Evolutionary conservation across 2,329 filamentous ascomycete species (phyloP).

Genomic region (Paraphoma chrysanthemicola): DNA sequence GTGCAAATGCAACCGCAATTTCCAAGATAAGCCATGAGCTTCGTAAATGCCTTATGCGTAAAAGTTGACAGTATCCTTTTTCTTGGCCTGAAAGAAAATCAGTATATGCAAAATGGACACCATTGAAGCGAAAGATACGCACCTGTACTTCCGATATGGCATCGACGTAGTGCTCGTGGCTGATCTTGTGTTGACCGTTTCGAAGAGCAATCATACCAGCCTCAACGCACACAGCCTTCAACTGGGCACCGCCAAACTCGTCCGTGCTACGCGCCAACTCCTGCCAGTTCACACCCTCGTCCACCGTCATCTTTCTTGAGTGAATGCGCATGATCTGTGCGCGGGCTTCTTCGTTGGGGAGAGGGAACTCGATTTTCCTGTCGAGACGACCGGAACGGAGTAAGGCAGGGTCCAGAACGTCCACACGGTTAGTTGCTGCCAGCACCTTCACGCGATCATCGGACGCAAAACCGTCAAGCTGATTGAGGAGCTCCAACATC

Average conservation of each 20-base stretch:
- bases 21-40: conserved; percentile 12
- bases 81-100: conserved; percentile 64
- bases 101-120: conserved; percentile 2
- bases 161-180: conserved; percentile 98
- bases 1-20: conserved; percentile 26
- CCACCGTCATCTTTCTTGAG: conserved; percentile 97
- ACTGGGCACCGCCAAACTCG: conserved; percentile 95
- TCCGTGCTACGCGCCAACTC: conserved; percentile 96
- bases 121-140: conserved; percentile 5
- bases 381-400: conserved; percentile 91
- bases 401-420: conserved; percentile 90
- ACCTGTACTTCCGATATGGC: conserved; percentile 93
- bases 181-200: conserved; percentile 94
- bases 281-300: conserved; percentile 91
- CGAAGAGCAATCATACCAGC: conserved; percentile 98
- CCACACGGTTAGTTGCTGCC: conserved; percentile 91
- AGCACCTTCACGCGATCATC: conserved; percentile 97
- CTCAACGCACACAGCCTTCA: conserved; percentile 98
- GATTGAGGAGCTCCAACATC: conserved; percentile 98
- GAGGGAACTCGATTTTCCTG: conserved; percentile 96
- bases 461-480: conserved; percentile 96
- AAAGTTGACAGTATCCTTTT: conserved; percentile 76
- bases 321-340: conserved; percentile 98
- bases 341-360: conserved; percentile 96
- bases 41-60: conserved; percentile 41